Evolutionary conservation across 768 basidiomycete genomes (phyloP), one percentile per base, ranked within the genome.

Genomic region (Pleurotus tuoliensis): DNA sequence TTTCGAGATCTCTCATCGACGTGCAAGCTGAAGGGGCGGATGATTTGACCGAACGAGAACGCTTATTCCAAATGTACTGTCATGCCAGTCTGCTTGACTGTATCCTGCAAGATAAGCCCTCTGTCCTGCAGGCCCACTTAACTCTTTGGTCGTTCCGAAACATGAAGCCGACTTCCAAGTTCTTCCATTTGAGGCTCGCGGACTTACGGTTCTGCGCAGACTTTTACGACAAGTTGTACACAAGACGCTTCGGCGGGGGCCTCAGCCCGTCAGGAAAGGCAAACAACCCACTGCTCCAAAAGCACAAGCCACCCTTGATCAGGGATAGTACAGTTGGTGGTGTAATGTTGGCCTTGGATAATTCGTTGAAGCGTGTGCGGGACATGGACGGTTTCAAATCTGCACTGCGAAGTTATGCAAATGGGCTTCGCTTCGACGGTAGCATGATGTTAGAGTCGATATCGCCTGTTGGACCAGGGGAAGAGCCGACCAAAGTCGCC

Each of bases 61-160:
- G 75, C 44, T 66, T 83, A 8, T 85, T 91, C 66, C 82, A 84
- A 57, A 77, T 77, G 8, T 94, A 89, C 61, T 87, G 89, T 61
- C 85, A 89, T 61, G 89, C 90, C 0, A 79, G 82, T 25, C 69
- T 94, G 11, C 76, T 94, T 43, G 95, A 98, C 67, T 88, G 90
- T 70, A 88, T 98, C 49, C 74, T 94, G n/a, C 86, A 91, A 66
- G 94, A 95, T 71, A 97, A 96, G 66, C 84, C 88, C 11, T 81
- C 84, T 57, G 86, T 89, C 0, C 71, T 95, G 3, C 85, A 88
- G 61, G 78, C 87, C 0, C 88, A 93, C 65, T 73, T 94, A 2
- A 83, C 82, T 1, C 66, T 94, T 25, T 91, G 86, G 65, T 79
- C 76, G 48, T 84, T 85, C 62, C 85, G 90, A 57, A 79, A 71